Base-by-base conservation (phyloP, 495 filamentous ascomycete species). In the Xylaria flabelliformis region DNA sequence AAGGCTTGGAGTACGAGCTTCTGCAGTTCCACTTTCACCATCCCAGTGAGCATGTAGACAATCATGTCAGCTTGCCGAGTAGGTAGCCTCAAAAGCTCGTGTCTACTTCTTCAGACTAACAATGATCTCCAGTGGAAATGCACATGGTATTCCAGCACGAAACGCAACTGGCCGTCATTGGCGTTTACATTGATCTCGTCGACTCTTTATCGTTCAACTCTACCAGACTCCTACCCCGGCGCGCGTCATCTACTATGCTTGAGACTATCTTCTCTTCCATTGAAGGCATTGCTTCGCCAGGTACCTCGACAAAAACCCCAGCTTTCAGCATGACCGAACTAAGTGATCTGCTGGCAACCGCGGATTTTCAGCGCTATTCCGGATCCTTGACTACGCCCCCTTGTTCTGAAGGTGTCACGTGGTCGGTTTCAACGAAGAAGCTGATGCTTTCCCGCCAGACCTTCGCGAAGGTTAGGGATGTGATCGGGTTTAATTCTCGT, bases 21-120 rank as follows among this genome's bases (percentile, higher is more conserved):
- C 78, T 84, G 48, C 90, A 93, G 74, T 92, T 91, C 82, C 90
- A 93, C 77, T 90, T 92, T 79, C 90, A 93, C 75, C 87, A 90
- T 15, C 90, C 91, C 8, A 87, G 85, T 75, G 91, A 93, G 82
- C 91, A 92, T 76, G 76, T 93, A 21, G 81, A 85, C 73, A 78
- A 81, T 64, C 79, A 79, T 19, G 82, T 80, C 1, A 82, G 73
- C 72, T 69, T 82, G 75, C 82, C 83, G 34, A 83, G 82, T 84
- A 74, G 74, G 81, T 78, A n/a, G 10, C 32, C 21, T 7, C 63
- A 29, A 12, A 15, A 34, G 15, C 24, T 5, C 5, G 24, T 1
- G 21, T 41, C 53, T 24, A 34, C n/a, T 39, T 10, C 41, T 13
- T 24, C 13, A 15, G 7, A n/a, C 75, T 77, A 71, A 80, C 42